Evolutionary conservation across 768 basidiomycete genomes (phyloP).

Genomic region (Mycena alexandri): DNA sequence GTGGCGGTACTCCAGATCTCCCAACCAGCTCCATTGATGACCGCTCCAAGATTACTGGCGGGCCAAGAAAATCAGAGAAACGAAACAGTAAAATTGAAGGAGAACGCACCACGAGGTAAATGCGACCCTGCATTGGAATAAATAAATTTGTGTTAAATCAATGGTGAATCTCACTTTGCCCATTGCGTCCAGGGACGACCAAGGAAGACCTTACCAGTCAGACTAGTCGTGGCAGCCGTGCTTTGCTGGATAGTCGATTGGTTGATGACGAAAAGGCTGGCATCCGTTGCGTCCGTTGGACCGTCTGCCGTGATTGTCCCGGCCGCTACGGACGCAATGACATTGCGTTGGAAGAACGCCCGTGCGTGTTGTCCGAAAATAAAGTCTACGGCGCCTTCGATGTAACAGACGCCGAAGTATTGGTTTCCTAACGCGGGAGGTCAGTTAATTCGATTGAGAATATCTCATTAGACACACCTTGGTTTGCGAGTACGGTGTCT

Average conservation of each 20-base stretch:
- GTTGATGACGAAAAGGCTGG: conserved; percentile 44
- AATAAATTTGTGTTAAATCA: neutral
- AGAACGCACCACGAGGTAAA: conserved; percentile 29
- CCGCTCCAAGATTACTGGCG: conserved; percentile 33
- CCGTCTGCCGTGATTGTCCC: conserved; percentile 41
- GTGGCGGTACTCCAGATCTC: conserved; percentile 42
- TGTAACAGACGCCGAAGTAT: conserved; percentile 41
- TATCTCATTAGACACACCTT: neutral
- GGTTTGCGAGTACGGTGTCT: conserved; percentile 41
- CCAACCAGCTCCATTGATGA: conserved; percentile 46
- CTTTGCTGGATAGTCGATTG: conserved; percentile 38
- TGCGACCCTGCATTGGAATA: conserved; percentile 37
- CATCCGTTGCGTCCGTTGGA: conserved; percentile 32
- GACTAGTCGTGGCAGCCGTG: conserved; percentile 34
- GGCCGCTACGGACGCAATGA: conserved; percentile 37
- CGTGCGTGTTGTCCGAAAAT: conserved; percentile 43
- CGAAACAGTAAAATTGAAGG: too few relatives aligned
- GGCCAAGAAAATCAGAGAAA: too few relatives aligned
- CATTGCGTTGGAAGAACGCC: conserved; percentile 37
- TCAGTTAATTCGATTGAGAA: neutral
- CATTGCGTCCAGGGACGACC: conserved; percentile 44
- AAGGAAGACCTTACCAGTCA: conserved; percentile 42
- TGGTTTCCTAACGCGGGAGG: conserved; percentile 31
- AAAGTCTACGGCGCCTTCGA: conserved; percentile 43
- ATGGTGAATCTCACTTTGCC: conserved; percentile 29